Evolutionary conservation across 2,329 filamentous ascomycete genomes (phyloP).

Genomic region (Botrytis tulipae): DNA sequence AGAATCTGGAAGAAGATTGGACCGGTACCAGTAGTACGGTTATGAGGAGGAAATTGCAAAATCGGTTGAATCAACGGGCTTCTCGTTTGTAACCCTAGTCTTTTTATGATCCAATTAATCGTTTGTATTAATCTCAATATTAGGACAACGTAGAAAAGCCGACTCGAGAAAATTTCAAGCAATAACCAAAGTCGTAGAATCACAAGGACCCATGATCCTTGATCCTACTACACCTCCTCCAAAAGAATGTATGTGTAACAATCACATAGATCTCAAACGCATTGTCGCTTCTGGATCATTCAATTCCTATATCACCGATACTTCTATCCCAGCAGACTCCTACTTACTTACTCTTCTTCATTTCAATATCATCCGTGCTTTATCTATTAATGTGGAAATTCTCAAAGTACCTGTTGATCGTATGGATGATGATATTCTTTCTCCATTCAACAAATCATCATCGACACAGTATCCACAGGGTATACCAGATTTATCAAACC

Average conservation of each 20-base stretch:
- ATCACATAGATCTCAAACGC: background rate
- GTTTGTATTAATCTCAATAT: background rate
- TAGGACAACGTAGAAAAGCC: conserved; percentile 12
- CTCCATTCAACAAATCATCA: conserved; percentile 24
- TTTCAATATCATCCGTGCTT: conserved; percentile 42
- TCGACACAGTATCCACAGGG: background rate
- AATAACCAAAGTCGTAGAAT: background rate
- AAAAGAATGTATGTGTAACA: conserved; percentile 12
- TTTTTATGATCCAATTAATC: too few species aligned
- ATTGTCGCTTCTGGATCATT: conserved; percentile 19
- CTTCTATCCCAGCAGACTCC: conserved; percentile 27
- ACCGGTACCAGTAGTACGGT: conserved; percentile 37
- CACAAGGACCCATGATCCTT: background rate
- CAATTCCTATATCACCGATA: conserved; percentile 2
- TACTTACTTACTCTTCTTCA: conserved; percentile 40
- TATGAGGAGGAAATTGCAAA: conserved; percentile 34
- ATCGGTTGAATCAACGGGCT: conserved; percentile 35
- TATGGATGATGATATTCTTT: conserved; percentile 26
- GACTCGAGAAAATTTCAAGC: background rate
- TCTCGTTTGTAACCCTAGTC: conserved; percentile 29
- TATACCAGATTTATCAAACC: background rate
- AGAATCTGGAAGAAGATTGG: conserved; percentile 37
- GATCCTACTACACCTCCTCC: background rate
- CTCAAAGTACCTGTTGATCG: conserved; percentile 29
- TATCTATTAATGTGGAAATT: conserved; percentile 38